A percentile compares a stretch with the other conserved stretches of the same genome.
Conservation (phyloP, 208 protist species). For the Novymonas esmeraldas region DNA sequence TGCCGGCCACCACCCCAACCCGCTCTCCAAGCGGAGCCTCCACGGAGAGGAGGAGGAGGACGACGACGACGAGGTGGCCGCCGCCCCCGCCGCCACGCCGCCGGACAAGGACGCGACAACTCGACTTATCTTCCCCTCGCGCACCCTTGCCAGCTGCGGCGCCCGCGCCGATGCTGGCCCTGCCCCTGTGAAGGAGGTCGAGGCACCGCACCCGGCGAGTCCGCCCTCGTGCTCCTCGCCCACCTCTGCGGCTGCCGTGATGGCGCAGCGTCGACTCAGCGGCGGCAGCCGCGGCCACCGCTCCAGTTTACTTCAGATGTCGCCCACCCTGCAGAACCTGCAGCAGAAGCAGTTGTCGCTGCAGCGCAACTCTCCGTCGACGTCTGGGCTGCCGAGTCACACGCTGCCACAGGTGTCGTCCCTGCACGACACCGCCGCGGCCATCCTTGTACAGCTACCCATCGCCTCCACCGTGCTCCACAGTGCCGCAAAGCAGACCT, state of each 20-base stretch:
- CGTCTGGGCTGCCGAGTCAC: not conserved
- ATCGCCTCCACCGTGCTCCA: not conserved
- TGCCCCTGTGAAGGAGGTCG: not conserved
- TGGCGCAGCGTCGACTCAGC: conserved; percentile 7
- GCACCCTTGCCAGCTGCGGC: not conserved
- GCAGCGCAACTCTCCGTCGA: not conserved
- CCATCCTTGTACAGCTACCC: not conserved
- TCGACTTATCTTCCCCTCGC: not conserved
- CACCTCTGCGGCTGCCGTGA: not conserved
- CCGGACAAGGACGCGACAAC: not conserved
- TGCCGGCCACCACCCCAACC: not conserved
- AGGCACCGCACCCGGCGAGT: no score
- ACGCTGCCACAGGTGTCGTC: not conserved
- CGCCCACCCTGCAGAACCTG: not conserved
- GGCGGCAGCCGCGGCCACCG: not conserved
- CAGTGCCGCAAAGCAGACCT: no score
- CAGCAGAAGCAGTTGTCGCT: not conserved
- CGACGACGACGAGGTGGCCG: no score
- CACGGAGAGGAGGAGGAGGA: no score
- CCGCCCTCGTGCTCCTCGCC: no score
- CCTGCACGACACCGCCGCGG: no score
- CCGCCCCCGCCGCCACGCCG: not conserved
- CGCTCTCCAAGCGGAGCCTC: no score
- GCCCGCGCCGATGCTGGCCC: not conserved
- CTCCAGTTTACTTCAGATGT: not conserved